Conservation (phyloP, 441 rosid genomes). For the Euphorbia corollata region DNA sequence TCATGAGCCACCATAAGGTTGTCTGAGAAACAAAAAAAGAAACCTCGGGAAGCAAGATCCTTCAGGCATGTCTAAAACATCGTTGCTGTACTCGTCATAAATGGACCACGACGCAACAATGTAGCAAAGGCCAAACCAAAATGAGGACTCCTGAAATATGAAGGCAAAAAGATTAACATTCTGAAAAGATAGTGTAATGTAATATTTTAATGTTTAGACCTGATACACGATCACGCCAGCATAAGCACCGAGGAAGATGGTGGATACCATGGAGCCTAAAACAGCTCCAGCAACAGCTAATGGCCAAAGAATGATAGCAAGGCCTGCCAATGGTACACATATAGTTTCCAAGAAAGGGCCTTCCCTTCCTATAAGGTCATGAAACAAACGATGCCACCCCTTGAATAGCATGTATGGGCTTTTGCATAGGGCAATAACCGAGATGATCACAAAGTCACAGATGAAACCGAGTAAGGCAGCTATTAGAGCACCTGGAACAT, state of each 20-base stretch:
- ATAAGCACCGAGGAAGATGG: slow-evolving; percentile 79
- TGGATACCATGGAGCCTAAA: slow-evolving; percentile 57
- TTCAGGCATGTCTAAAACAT: slow-evolving; percentile 81
- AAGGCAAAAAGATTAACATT: slow-evolving; percentile 10
- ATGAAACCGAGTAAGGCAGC: slow-evolving; percentile 50
- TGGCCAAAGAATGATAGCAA: slow-evolving; percentile 90
- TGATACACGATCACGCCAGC: slow-evolving; percentile 76
- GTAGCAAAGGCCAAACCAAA: slow-evolving; percentile 74
- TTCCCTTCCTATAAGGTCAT: slow-evolving; percentile 91
- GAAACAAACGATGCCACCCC: slow-evolving; percentile 90
- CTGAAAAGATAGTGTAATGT: no score
- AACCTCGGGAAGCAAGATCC: slow-evolving; percentile 93
- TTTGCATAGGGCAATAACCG: slow-evolving; percentile 63
- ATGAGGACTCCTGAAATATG: slow-evolving; percentile 67
- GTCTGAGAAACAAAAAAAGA: slow-evolving; percentile 11
- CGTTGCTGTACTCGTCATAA: slow-evolving; percentile 91
- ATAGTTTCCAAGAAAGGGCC: slow-evolving; percentile 96
- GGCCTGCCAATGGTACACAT: slow-evolving; percentile 95
- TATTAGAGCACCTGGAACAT: slow-evolving; percentile 57
- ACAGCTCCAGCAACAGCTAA: slow-evolving; percentile 87
- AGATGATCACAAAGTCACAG: slow-evolving; percentile 60
- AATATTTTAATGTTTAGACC: no score
- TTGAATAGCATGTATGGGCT: slow-evolving; percentile 87
- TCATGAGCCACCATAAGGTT: background rate
- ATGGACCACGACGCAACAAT: slow-evolving; percentile 68